These are phyloP conservation scores for Suillus paluster DNA, from an alignment of 768 basidiomycete species.

Conservation along the genomic window DNA sequence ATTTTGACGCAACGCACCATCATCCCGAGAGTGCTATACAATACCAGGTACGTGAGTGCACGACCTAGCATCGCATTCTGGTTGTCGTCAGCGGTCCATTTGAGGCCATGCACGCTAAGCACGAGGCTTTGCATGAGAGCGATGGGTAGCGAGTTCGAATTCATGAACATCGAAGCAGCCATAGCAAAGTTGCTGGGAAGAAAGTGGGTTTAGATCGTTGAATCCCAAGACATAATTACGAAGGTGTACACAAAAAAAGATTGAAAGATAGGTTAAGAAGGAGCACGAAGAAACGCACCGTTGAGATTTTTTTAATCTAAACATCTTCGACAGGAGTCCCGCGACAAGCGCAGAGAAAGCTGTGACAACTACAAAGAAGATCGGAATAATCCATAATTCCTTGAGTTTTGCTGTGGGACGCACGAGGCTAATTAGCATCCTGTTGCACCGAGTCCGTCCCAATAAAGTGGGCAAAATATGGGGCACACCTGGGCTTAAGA, in stretches of 20 bases:
- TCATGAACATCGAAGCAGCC: conserved; percentile 90
- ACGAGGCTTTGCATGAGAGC: conserved; percentile 93
- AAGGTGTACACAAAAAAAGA: too few relatives aligned
- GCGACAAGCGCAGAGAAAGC: conserved; percentile 71
- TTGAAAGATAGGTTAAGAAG: neutral
- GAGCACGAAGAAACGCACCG: conserved; percentile 47
- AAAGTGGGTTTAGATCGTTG: neutral
- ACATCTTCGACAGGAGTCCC: conserved; percentile 60
- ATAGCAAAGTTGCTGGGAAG: conserved; percentile 69
- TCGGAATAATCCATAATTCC: conserved; percentile 85
- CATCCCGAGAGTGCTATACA: conserved; percentile 96
- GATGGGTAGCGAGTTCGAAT: conserved; percentile 93
- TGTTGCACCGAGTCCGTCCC: too few relatives aligned
- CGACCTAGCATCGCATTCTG: conserved; percentile 90
- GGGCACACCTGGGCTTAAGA: conserved; percentile 70
- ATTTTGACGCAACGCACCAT: conserved; percentile 58
- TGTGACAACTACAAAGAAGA: conserved; percentile 84
- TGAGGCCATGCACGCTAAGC: conserved; percentile 77
- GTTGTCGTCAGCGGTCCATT: conserved; percentile 82
- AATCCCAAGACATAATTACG: too few relatives aligned
- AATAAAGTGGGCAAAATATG: neutral
- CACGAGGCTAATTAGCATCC: neutral
- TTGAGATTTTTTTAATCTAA: conserved; percentile 76
- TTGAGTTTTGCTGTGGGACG: conserved; percentile 61
- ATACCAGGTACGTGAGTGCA: conserved; percentile 85